Conservation (phyloP, 1,284 basidiomycete genomes). For the Macrocystidia cucumis region DNA sequence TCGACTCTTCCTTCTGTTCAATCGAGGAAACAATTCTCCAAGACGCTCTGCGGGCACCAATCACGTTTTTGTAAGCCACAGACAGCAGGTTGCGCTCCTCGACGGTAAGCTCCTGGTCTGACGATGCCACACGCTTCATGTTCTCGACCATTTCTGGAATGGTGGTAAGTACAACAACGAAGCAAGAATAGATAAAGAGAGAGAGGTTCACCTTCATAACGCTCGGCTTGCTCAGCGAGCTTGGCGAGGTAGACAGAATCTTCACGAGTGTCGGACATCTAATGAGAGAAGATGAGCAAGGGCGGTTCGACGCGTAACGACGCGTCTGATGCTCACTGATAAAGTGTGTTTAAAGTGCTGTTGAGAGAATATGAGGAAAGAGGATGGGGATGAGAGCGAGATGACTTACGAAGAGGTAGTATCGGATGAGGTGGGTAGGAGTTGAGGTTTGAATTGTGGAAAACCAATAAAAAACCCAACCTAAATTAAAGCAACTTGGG, state of each 20-base stretch:
- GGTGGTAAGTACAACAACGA: conserved; percentile 9
- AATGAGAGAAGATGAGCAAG: conserved; percentile 11
- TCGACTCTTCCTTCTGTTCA: conserved; percentile 99
- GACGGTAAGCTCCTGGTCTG: conserved; percentile 96
- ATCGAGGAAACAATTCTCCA: conserved; percentile 99
- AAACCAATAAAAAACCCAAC: conserved; percentile 26
- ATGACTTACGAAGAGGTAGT: conserved; percentile 19
- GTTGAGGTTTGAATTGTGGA: conserved; percentile 22
- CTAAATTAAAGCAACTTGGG: conserved; percentile 35
- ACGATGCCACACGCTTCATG: conserved; percentile 97
- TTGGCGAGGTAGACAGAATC: conserved; percentile 99
- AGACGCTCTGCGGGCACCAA: conserved; percentile 96
- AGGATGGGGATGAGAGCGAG: conserved; percentile 11
- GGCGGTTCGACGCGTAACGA: conserved; percentile 24
- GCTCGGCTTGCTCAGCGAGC: conserved; percentile 98
- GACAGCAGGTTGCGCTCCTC: conserved; percentile 99
- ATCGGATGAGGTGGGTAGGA: conserved; percentile 20
- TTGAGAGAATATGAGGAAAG: conserved; percentile 12
- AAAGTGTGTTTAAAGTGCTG: conserved; percentile 7
- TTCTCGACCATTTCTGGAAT: conserved; percentile 99
- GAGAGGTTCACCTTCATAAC: conserved; percentile 82
- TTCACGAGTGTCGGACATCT: conserved; percentile 87
- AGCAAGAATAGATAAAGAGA: conserved; percentile 9
- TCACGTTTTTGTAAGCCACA: conserved; percentile 99
- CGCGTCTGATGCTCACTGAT: conserved; percentile 27